Evolutionary conservation across 2,329 filamentous ascomycete species (phyloP).

Genomic region (Cladophialophora carrionii): DNA sequence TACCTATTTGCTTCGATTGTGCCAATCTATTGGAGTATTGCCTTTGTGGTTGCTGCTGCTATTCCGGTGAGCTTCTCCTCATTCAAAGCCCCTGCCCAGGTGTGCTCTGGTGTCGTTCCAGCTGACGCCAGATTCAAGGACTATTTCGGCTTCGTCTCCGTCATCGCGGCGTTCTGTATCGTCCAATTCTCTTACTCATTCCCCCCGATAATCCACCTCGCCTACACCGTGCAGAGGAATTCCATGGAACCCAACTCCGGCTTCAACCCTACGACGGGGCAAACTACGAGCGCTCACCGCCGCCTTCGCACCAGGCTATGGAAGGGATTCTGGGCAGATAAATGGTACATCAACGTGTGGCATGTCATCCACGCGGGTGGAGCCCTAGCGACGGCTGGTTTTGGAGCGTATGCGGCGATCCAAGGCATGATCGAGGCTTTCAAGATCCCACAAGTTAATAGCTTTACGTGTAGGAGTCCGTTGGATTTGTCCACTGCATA

Average conservation of each 20-base stretch:
- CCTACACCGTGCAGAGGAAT: slow-evolving; percentile 41
- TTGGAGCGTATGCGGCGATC: slow-evolving; percentile 41
- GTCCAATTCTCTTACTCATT: slow-evolving; percentile 43
- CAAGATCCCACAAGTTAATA: slow-evolving; percentile 38
- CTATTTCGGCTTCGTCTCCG: slow-evolving; percentile 39
- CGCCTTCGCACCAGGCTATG: slow-evolving; percentile 29
- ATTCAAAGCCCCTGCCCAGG: neutral
- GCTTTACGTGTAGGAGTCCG: slow-evolving; percentile 42
- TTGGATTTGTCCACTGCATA: slow-evolving; percentile 35
- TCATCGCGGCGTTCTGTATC: slow-evolving; percentile 41
- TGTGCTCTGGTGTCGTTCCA: neutral
- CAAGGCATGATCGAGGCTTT: slow-evolving; percentile 42
- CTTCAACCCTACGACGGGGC: slow-evolving; percentile 38
- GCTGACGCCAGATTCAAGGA: slow-evolving; percentile 1
- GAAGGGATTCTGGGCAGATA: slow-evolving; percentile 38
- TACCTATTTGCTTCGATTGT: slow-evolving; percentile 36
- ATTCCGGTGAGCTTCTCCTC: slow-evolving; percentile 35
- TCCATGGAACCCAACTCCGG: slow-evolving; percentile 36
- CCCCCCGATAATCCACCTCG: slow-evolving; percentile 41
- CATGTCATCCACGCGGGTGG: slow-evolving; percentile 40
- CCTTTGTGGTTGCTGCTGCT: slow-evolving; percentile 40
- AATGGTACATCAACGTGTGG: slow-evolving; percentile 40
- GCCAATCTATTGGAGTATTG: slow-evolving; percentile 41
- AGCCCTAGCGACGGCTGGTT: slow-evolving; percentile 38
- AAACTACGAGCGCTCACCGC: slow-evolving; percentile 26